Percentiles rank a stretch among this genome's conserved stretches.
Evolutionary conservation across 495 filamentous ascomycete genomes (phyloP).

Genomic region (Penicillium coffeae): DNA sequence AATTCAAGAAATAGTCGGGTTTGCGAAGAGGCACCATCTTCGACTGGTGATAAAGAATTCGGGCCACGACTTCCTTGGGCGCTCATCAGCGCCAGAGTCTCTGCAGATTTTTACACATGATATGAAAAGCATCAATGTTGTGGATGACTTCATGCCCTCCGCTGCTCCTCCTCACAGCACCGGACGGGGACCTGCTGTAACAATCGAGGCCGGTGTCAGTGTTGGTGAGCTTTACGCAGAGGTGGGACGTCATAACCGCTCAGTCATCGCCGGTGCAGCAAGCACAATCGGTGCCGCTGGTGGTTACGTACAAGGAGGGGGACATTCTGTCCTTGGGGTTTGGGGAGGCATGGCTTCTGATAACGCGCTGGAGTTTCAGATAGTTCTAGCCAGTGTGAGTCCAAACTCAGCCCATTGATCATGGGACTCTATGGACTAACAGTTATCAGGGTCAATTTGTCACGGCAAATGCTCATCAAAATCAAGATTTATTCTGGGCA

Average conservation of each 20-base stretch:
- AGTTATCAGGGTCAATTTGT: constrained; percentile 37
- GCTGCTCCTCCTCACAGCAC: constrained; percentile 9
- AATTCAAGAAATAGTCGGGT: constrained; percentile 35
- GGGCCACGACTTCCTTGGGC: constrained; percentile 51
- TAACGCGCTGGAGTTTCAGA: constrained; percentile 32
- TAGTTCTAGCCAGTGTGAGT: constrained; percentile 37
- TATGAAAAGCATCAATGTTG: constrained; percentile 37
- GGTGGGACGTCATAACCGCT: constrained; percentile 19
- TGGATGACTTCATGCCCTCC: constrained; percentile 25
- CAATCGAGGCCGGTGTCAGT: constrained; percentile 51
- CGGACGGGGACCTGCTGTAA: constrained; percentile 36
- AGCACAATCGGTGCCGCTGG: constrained; percentile 32
- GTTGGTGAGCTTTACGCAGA: constrained; percentile 40
- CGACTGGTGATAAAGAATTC: constrained; percentile 55
- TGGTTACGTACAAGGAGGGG: constrained; percentile 56
- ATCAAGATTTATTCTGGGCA: constrained; percentile 54
- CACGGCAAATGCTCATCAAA: constrained; percentile 35
- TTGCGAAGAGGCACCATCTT: constrained; percentile 30
- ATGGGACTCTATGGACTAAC: not conserved
- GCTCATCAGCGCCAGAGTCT: constrained; percentile 49
- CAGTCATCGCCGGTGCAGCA: constrained; percentile 14
- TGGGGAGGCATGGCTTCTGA: constrained; percentile 32
- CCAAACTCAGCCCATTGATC: not conserved
- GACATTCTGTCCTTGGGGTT: constrained; percentile 44
- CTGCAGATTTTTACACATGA: constrained; percentile 53